These are phyloP conservation scores for Tetradesmus obliquus DNA, from an alignment of 139 green algal genomes.

Conservation along the genomic window DNA sequence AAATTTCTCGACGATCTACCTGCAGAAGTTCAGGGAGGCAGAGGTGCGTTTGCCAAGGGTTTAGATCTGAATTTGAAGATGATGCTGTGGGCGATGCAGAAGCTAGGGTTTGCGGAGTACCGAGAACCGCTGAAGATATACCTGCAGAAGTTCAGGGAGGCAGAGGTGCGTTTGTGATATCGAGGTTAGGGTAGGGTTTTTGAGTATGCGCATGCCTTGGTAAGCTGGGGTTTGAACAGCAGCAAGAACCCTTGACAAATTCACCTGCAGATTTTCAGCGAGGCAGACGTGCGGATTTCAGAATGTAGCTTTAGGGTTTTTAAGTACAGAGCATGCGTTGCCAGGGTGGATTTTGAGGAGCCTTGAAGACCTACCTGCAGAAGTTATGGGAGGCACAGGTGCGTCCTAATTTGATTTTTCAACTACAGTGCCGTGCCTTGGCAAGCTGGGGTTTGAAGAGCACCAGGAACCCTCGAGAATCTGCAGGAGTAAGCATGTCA, in stretches of 20 bases:
- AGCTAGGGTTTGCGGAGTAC: conserved; percentile 97
- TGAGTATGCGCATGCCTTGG: background rate
- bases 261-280: too few relatives aligned
- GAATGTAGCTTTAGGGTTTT: background rate
- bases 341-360: background rate
- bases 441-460: background rate
- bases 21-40: background rate
- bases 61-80: conserved; percentile 77
- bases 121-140: conserved; percentile 97
- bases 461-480: too few relatives aligned
- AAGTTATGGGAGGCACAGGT: too few relatives aligned
- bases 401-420: too few relatives aligned
- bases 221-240: background rate
- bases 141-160: conserved; percentile 94
- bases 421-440: background rate
- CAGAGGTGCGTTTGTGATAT: conserved; percentile 41
- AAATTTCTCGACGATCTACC: background rate
- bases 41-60: too few relatives aligned
- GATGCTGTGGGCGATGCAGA: conserved; percentile 97
- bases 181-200: too few relatives aligned
- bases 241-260: too few relatives aligned
- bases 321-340: background rate
- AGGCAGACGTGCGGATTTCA: too few relatives aligned
- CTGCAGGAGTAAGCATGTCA: too few relatives aligned
- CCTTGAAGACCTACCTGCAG: too few relatives aligned